Evolutionary conservation across 495 filamentous ascomycete genomes (phyloP).

Genomic region (Penicillium paradoxum): DNA sequence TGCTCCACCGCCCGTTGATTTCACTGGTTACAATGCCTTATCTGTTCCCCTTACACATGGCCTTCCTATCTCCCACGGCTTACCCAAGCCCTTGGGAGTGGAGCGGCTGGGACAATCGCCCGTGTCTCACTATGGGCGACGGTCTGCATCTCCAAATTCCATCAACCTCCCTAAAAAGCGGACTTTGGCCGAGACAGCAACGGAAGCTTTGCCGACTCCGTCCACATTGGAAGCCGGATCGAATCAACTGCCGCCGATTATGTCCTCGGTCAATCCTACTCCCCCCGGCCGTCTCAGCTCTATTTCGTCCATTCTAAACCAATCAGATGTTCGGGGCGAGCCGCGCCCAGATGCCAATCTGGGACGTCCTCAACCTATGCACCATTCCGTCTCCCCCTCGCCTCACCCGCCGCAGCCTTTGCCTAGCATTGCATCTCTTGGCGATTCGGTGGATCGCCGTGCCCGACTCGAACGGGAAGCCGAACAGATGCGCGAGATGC

Average conservation of each 20-base stretch:
- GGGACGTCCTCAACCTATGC: conserved; percentile 27
- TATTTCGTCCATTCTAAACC: conserved; percentile 78
- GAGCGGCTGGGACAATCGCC: conserved; percentile 31
- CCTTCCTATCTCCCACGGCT: conserved; percentile 24
- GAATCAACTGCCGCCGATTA: conserved; percentile 45
- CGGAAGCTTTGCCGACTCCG: conserved; percentile 27
- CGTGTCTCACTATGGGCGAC: conserved; percentile 35
- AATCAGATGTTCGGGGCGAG: conserved; percentile 34
- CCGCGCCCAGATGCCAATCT: conserved; percentile 47
- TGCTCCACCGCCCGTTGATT: conserved; percentile 48
- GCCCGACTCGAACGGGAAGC: conserved; percentile 67
- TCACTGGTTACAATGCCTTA: conserved; percentile 42
- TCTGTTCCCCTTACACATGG: conserved; percentile 30
- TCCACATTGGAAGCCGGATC: conserved; percentile 35
- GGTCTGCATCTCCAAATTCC: conserved; percentile 38
- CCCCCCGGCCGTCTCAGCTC: conserved; percentile 59
- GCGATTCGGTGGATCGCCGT: conserved; percentile 58
- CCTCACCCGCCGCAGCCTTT: conserved; percentile 28
- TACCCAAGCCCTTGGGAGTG: conserved; percentile 40
- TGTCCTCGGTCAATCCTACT: conserved; percentile 36
- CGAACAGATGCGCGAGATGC: conserved; percentile 67
- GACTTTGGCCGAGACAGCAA: conserved; percentile 33
- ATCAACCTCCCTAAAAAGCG: conserved; percentile 41
- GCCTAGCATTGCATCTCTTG: conserved; percentile 44
- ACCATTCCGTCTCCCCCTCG: conserved; percentile 27